Evolutionary conservation across 163 green algal genomes (phyloP), one percentile per base, ranked within the genome.

Genomic region (Picocystis sp.): DNA sequence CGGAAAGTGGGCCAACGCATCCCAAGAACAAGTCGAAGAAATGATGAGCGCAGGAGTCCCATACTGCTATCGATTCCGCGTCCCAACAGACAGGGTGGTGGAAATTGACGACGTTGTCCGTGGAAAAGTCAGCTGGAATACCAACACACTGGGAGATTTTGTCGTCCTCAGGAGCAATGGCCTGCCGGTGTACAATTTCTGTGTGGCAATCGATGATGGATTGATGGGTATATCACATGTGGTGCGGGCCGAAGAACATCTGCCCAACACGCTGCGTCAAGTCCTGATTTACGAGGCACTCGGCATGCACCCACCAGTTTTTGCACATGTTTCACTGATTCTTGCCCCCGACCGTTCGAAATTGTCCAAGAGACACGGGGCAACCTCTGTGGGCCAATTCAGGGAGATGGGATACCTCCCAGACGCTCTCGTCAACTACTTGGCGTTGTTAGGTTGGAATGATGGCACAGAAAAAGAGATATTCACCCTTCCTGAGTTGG

Each of bases 161-260:
- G 81, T 99, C 9, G 67, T 98, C 47, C 72, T 98, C 62, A 77
- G 91, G 41, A 93, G 78, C 64, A 95, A 94, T 64, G 91, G 91
- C 38, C 69, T 94, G 57, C 91, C 91, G 6, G 70, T 99, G 13
- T 99, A 99, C 77, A 99, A 99, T 76, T 99, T 99, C 66, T 97
- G 89, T 55, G 90, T 97, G 13, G 88, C 91, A 5, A 74, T 98
- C 9, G 91, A 99, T 60, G 91, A 99, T 62, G 86, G 83, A 11
- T 69, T 86, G 6, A 98, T 98, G 91, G 68, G 74, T 41, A 93
- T 99, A 67, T 92, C 78, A 1, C 86, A 99, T 70, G 91, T 99
- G 49, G 73, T 99, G 51, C 70, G 84, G 6, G 91, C 91, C 2
- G 91, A 99, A 75, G 91, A 99, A 82, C 91, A 99, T 70, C 75